These are phyloP conservation scores for Uromyces viciae-fabae DNA, from an alignment of 1,284 basidiomycete genomes.

Conservation along the genomic window DNA sequence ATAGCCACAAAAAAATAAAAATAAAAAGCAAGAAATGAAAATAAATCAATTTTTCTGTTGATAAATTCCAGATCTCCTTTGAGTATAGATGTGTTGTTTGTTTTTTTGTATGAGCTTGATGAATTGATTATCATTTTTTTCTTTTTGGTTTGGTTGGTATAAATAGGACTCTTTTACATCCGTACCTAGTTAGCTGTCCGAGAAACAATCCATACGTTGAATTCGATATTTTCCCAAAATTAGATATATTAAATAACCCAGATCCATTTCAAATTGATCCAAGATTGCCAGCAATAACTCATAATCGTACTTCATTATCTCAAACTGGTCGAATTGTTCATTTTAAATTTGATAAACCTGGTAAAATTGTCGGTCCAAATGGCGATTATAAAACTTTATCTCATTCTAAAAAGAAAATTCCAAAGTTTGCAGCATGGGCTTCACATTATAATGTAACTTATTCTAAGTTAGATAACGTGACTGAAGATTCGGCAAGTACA, in stretches of 20 bases:
- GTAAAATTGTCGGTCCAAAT: slow-evolving; percentile 61
- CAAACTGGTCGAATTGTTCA: slow-evolving; percentile 60
- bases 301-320: slow-evolving; percentile 60
- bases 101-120: too few relatives aligned
- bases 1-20: background rate
- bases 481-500: slow-evolving; percentile 27
- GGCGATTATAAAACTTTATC: slow-evolving; percentile 60
- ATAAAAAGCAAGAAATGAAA: background rate
- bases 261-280: slow-evolving; percentile 12
- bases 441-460: slow-evolving; percentile 41
- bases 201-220: slow-evolving; percentile 62
- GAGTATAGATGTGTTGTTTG: too few relatives aligned
- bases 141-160: too few relatives aligned
- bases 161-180: slow-evolving; percentile 64
- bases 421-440: slow-evolving; percentile 48
- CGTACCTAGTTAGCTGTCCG: slow-evolving; percentile 64
- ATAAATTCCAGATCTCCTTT: too few relatives aligned
- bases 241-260: slow-evolving; percentile 58
- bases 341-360: slow-evolving; percentile 63
- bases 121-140: too few relatives aligned
- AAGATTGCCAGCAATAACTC: slow-evolving; percentile 58
- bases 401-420: slow-evolving; percentile 56
- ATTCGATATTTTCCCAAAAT: slow-evolving; percentile 62
- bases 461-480: slow-evolving; percentile 57
- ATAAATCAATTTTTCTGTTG: too few relatives aligned